Conservation (phyloP, 1,284 basidiomycete genomes). For the Rhodotorula sp. region DNA sequence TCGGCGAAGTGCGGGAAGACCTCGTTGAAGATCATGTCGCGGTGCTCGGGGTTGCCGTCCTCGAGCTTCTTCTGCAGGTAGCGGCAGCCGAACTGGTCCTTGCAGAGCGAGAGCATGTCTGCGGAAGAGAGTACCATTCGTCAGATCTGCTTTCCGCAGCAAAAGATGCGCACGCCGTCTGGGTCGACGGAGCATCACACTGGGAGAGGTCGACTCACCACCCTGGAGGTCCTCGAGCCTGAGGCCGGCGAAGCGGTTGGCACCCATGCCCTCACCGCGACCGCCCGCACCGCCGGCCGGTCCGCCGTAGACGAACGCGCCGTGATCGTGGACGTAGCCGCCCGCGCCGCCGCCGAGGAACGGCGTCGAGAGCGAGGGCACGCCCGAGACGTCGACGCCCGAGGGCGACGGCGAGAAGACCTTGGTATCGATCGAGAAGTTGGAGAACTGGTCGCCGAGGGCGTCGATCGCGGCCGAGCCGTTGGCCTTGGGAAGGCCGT, state of each 20-base stretch:
- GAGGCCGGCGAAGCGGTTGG: constrained; percentile 92
- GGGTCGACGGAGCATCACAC: neutral
- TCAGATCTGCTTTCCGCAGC: neutral
- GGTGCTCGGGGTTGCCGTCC: constrained; percentile 87
- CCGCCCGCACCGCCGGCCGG: constrained; percentile 31
- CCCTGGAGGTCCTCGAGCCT: constrained; percentile 93
- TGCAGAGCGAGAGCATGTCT: constrained; percentile 90
- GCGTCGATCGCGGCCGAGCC: constrained; percentile 28
- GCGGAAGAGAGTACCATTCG: neutral
- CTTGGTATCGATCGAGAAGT: constrained; percentile 51
- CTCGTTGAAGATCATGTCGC: constrained; percentile 99
- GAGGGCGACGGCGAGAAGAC: constrained; percentile 48
- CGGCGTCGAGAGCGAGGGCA: constrained; percentile 23
- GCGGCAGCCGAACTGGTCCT: constrained; percentile 98
- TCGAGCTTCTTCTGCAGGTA: constrained; percentile 99
- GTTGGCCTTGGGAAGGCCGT: constrained; percentile 19
- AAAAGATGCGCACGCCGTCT: neutral
- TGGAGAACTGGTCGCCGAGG: constrained; percentile 39
- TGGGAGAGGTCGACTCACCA: constrained; percentile 34
- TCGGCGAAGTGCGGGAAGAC: constrained; percentile 98
- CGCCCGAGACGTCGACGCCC: constrained; percentile 19
- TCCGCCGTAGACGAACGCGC: constrained; percentile 41
- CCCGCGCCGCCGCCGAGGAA: constrained; percentile 31
- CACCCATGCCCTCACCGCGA: constrained; percentile 48
- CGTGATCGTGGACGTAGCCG: constrained; percentile 60